Evolutionary conservation across 345 rosid genomes (phyloP).

Genomic region (Rhodamnia rubescens): DNA sequence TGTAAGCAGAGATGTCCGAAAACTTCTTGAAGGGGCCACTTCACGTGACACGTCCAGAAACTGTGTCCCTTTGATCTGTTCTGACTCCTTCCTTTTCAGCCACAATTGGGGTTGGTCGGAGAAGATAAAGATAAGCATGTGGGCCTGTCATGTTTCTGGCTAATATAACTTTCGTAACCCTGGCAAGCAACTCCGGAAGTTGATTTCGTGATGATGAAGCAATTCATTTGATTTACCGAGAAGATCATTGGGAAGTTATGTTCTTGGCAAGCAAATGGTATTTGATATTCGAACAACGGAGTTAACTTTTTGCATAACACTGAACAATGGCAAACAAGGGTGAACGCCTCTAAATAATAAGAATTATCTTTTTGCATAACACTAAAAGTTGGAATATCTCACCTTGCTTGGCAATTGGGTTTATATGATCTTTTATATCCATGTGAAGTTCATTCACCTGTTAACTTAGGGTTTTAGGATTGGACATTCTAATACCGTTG

Average conservation of each 20-base stretch:
- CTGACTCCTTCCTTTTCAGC: neutral
- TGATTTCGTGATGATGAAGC: neutral
- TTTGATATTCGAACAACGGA: neutral
- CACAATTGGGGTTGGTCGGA: neutral
- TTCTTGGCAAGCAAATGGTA: neutral
- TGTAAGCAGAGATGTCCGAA: neutral
- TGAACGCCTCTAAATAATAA: neutral
- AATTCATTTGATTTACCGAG: neutral
- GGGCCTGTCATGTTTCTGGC: neutral
- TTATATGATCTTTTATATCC: no score
- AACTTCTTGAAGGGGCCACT: neutral
- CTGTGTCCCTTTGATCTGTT: neutral
- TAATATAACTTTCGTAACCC: neutral
- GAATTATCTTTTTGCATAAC: no score
- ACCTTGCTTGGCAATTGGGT: fast-evolving
- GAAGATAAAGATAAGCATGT: neutral
- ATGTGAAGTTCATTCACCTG: no score
- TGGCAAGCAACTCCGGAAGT: neutral
- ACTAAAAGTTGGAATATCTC: no score
- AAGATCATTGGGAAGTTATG: neutral
- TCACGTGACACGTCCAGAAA: neutral
- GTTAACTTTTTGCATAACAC: no score
- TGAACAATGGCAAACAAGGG: no score
- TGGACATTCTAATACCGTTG: no score
- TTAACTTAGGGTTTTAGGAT: no score